These are phyloP conservation scores for Botrytis tulipae DNA, from an alignment of 2,329 filamentous ascomycete species.

Conservation along the genomic window DNA sequence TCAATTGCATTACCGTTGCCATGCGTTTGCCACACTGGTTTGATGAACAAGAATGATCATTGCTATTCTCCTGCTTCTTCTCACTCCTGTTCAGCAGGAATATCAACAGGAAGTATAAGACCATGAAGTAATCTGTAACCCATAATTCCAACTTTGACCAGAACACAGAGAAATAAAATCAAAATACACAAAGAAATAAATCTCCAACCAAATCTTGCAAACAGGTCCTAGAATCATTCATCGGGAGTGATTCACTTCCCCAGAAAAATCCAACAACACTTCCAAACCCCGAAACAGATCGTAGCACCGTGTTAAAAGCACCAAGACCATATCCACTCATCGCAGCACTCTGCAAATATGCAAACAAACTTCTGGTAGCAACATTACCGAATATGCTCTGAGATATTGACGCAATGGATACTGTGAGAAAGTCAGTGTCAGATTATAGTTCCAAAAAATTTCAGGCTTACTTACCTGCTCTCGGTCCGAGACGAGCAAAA, in stretches of 20 bases:
- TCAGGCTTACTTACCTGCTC: neutral
- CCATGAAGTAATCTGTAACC: neutral
- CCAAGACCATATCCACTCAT: neutral
- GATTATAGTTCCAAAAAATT: fast-evolving
- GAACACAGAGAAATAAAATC: neutral
- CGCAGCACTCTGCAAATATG: neutral
- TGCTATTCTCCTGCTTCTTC: no score
- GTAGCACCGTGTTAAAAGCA: fast-evolving
- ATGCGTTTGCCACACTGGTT: neutral
- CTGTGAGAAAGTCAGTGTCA: neutral
- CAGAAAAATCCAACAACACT: neutral
- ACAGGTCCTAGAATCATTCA: neutral
- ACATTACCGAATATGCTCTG: neutral
- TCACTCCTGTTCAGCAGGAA: fast-evolving
- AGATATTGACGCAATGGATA: neutral
- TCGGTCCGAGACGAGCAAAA: neutral
- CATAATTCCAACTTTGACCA: neutral
- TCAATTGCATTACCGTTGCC: neutral
- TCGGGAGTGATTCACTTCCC: fast-evolving
- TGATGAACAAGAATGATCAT: neutral
- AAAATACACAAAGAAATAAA: fast-evolving
- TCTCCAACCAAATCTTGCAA: neutral
- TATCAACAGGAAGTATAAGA: neutral
- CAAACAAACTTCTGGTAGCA: neutral
- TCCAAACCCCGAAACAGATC: neutral